Evolutionary conservation across 2,329 filamentous ascomycete species (phyloP), one percentile per base, ranked within the genome.

Genomic region (Alternaria infectoria): DNA sequence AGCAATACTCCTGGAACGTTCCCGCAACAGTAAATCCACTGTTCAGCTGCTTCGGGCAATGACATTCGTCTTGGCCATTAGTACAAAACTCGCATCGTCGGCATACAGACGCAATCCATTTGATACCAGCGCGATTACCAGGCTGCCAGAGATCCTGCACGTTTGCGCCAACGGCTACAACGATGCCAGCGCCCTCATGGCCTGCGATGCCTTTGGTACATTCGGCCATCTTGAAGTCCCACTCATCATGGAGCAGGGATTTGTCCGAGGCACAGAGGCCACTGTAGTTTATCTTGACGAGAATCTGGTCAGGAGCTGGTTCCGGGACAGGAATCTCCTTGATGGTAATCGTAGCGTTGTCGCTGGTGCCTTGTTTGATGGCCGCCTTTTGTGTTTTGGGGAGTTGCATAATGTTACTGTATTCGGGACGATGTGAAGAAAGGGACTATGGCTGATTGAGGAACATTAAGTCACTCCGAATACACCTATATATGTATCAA

Each of bases 91-190:
- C 86, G 83, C 94, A 97, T 67, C 85, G 81, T 63, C 96, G 85
- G 81, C 94, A 97, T 43, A 91, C 89, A 68, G 92, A 91, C 80
- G 97, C 95, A 77, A 97, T 85, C 93, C 93, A 97, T 85, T 84
- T 81, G 61, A 81, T 75, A 6, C 86, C 86, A 3, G 81, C 86
- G 23, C 86, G 78, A 64, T 88, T 84, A 5, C 86, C 86, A 2
- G 69, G 28, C 50, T 93, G 83, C 73, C 74, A 76, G 21, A 67
- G 54, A 72, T 95, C 91, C 12, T 86, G 83, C 66, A 96, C 92
- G 45, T 95, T 86, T 25, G 89, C 84, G 72, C 93, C 93, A 85
- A 70, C 65, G 21, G 62, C 66, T 40, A 97, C 93, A 44, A 97
- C 91, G 54, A 93, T 82, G 75, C 93, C 93, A 25, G 92, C 93